These are phyloP conservation scores for Endocalyx cinctus DNA, from an alignment of 2,329 filamentous ascomycete genomes.

Conservation along the genomic window DNA sequence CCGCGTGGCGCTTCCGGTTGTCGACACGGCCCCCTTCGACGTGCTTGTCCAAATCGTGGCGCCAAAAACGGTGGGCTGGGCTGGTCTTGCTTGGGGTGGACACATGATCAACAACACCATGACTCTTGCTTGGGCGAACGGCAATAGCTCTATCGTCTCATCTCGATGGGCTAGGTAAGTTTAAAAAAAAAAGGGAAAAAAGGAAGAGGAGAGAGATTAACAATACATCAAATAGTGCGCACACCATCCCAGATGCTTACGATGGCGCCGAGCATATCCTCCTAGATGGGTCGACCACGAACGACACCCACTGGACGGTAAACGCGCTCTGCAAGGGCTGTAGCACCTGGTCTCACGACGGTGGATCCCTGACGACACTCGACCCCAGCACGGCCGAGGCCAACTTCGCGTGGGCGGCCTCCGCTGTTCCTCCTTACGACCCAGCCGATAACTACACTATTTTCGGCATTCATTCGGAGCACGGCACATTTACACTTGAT, in stretches of 20 bases:
- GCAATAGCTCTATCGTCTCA: constrained; percentile 11
- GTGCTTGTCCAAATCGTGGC: constrained; percentile 23
- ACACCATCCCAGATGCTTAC: constrained; percentile 30
- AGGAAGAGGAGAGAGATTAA: too few species aligned
- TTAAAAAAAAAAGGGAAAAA: too few species aligned
- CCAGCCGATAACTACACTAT: constrained; percentile 15
- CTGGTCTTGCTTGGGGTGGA: constrained; percentile 22
- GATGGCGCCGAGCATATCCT: constrained; percentile 28
- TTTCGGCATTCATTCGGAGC: constrained; percentile 13
- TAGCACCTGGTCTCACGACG: constrained; percentile 27
- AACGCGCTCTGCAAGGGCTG: constrained; percentile 34
- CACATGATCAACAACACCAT: constrained; percentile 23
- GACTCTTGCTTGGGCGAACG: constrained; percentile 20
- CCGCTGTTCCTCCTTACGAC: constrained; percentile 13
- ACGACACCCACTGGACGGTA: constrained; percentile 37
- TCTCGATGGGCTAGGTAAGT: constrained; percentile 23
- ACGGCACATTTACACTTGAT: constrained; percentile 14
- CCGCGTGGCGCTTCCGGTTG: constrained; percentile 20
- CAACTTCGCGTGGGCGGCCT: constrained; percentile 16
- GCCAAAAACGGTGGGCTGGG: constrained; percentile 20
- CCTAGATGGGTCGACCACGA: constrained; percentile 29
- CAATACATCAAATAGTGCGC: too few species aligned
- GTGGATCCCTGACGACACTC: constrained; percentile 11
- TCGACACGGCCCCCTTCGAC: constrained; percentile 20
- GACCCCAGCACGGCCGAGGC: constrained; percentile 12